Percentiles rank a stretch among this genome's conserved stretches.
These are phyloP conservation scores for Epichloe brachyelytri DNA, from an alignment of 2,329 filamentous ascomycete species.

Conservation along the genomic window DNA sequence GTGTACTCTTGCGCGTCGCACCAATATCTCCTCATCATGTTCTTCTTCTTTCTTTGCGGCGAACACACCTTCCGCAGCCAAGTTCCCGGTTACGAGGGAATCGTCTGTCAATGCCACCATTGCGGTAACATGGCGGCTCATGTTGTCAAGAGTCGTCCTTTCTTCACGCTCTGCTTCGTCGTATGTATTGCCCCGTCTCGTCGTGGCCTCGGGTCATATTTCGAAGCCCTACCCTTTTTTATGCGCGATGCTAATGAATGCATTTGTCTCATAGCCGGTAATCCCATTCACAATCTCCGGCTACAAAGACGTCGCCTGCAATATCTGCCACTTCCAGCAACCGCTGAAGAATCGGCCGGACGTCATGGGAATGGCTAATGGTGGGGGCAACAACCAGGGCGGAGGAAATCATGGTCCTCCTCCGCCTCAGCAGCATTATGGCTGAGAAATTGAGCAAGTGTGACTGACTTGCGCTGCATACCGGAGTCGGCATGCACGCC, in stretches of 20 bases:
- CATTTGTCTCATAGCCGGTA: constrained; percentile 38
- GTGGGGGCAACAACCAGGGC: constrained; percentile 15
- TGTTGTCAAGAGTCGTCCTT: constrained; percentile 52
- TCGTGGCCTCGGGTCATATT: too few relatives aligned
- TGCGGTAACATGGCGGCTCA: constrained; percentile 51
- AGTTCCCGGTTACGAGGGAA: constrained; percentile 46
- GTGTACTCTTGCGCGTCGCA: too few relatives aligned
- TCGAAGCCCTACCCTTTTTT: not conserved
- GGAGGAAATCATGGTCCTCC: constrained; percentile 18
- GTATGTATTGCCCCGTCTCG: constrained; percentile 25
- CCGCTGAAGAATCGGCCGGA: constrained; percentile 45
- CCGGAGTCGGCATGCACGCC: too few relatives aligned
- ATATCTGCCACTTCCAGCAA: constrained; percentile 66
- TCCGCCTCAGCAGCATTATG: constrained; percentile 13
- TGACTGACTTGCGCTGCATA: not conserved
- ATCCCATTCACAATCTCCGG: constrained; percentile 57
- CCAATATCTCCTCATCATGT: constrained; percentile 27
- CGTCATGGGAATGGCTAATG: constrained; percentile 38
- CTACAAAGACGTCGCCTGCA: constrained; percentile 58
- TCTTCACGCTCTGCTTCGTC: constrained; percentile 72
- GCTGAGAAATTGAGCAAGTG: not conserved
- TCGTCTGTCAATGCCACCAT: constrained; percentile 51
- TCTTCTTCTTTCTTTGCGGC: constrained; percentile 49
- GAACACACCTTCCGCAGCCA: constrained; percentile 49
- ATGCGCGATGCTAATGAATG: not conserved